Evolutionary conservation across 2,329 filamentous ascomycete species (phyloP).

Genomic region (Amylocarpus encephaloides): DNA sequence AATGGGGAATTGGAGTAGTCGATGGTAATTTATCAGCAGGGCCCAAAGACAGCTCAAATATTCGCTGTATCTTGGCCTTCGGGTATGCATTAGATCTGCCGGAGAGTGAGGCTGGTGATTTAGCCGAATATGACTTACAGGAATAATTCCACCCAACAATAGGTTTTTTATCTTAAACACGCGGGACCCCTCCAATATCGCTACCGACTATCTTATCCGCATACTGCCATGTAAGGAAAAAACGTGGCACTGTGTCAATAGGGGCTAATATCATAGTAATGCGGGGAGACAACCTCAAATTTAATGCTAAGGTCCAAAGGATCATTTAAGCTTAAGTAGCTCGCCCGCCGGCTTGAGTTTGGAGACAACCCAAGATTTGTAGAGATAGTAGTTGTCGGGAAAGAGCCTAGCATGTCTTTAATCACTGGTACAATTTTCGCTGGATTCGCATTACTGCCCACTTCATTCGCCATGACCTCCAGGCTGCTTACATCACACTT

Average conservation of each 20-base stretch:
- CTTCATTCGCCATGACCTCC: constrained; percentile 6
- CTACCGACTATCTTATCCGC: no score
- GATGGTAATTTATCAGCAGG: no score
- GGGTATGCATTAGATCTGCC: no score
- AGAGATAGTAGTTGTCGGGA: background rate
- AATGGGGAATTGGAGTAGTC: no score
- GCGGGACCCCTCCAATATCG: no score
- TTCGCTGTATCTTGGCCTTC: no score
- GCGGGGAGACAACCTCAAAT: constrained; percentile 5
- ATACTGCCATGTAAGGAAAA: no score
- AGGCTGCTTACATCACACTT: constrained; percentile 31
- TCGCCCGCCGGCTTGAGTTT: background rate
- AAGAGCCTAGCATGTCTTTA: constrained; percentile 6
- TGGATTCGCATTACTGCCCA: constrained; percentile 5
- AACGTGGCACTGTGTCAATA: background rate
- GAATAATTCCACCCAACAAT: no score
- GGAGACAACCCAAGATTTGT: background rate
- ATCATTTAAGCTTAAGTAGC: constrained; percentile 10
- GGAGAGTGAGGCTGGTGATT: no score
- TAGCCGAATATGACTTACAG: no score
- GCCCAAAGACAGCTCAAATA: no score
- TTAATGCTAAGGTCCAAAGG: constrained; percentile 3
- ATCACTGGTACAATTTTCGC: background rate
- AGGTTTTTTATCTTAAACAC: no score
- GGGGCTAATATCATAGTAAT: constrained; percentile 9